Conservation (phyloP, 176 grass and related monocot genomes). For the Musa beccarii region DNA sequence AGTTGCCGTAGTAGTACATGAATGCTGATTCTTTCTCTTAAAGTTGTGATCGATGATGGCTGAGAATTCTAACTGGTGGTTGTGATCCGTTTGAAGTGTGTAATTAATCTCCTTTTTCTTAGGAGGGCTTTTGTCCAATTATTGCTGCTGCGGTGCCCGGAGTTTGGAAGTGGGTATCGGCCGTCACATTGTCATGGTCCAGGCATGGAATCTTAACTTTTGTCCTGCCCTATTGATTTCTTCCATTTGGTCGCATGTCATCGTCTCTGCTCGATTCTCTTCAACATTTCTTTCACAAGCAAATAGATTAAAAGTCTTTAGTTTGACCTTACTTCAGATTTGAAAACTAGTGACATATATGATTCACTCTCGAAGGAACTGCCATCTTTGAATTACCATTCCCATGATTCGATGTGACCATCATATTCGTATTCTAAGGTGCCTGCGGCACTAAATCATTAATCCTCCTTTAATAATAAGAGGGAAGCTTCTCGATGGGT, state of each 20-base stretch:
- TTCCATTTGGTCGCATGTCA: background rate
- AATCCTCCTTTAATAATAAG: background rate
- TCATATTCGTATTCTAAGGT: too few species aligned
- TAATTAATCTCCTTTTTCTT: background rate
- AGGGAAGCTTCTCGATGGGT: background rate
- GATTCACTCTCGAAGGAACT: background rate
- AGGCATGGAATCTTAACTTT: background rate
- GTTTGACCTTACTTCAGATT: too few species aligned
- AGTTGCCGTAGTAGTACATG: too few species aligned
- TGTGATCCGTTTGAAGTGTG: background rate
- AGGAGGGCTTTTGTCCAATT: background rate
- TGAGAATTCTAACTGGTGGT: background rate
- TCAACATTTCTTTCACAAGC: background rate
- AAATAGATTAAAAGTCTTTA: too few species aligned
- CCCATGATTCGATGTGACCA: too few species aligned
- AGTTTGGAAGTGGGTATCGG: background rate
- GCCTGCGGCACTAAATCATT: too few species aligned
- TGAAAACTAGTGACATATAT: too few species aligned
- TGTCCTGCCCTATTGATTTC: slow-evolving; percentile 1
- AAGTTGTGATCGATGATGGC: background rate
- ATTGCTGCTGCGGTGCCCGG: background rate
- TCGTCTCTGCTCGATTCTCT: background rate
- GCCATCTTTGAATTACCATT: too few species aligned
- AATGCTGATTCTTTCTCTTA: too few species aligned
- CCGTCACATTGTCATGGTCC: background rate